These are phyloP conservation scores for Tetracladium setigerum DNA, from an alignment of 495 filamentous ascomycete genomes.

Conservation along the genomic window DNA sequence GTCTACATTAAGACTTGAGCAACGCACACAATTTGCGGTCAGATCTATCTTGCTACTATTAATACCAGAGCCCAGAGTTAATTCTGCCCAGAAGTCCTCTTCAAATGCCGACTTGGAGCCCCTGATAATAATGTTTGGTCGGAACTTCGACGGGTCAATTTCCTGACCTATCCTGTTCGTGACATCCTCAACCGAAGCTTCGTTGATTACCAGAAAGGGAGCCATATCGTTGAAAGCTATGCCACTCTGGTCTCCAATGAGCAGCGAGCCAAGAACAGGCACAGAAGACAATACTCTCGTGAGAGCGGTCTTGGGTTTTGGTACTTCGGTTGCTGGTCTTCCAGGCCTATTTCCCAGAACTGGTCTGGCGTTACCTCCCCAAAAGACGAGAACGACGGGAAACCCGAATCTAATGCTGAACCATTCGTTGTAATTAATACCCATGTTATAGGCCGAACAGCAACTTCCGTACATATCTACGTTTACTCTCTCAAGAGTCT, in stretches of 20 bases:
- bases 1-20: constrained; percentile 74
- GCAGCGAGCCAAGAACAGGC: constrained; percentile 12
- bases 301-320: constrained; percentile 7
- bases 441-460: constrained; percentile 62
- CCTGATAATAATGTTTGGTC: constrained; percentile 75
- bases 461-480: constrained; percentile 57
- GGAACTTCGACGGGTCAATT: constrained; percentile 73
- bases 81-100: constrained; percentile 80
- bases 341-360: constrained; percentile 51
- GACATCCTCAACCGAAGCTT: constrained; percentile 61
- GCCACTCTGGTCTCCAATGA: constrained; percentile 17
- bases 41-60: constrained; percentile 41
- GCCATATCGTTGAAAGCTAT: constrained; percentile 80
- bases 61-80: constrained; percentile 7
- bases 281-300: constrained; percentile 4
- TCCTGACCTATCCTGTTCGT: constrained; percentile 46
- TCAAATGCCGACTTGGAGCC: constrained; percentile 54
- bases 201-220: constrained; percentile 64
- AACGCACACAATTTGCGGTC: constrained; percentile 77
- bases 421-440: constrained; percentile 57
- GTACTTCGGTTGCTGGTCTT: constrained; percentile 3
- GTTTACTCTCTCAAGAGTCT: constrained; percentile 39
- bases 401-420: constrained; percentile 67
- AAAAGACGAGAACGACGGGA: constrained; percentile 56
- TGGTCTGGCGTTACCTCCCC: constrained; percentile 52